Base-by-base conservation (phyloP, 1,284 basidiomycete genomes). In the Irpex sp. region DNA sequence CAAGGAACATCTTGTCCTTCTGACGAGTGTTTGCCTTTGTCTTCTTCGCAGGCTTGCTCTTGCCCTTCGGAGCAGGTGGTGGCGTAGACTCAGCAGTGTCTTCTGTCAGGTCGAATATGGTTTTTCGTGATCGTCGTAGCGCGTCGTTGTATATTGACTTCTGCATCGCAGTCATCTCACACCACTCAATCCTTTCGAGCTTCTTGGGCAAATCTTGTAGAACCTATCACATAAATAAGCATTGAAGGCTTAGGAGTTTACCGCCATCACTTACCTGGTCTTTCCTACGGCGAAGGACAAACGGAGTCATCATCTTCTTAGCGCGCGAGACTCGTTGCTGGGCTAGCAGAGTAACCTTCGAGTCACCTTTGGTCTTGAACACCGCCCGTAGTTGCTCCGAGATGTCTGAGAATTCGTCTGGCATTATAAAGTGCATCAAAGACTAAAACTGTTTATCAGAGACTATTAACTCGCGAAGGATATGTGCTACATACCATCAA, bases 291-390 rank as follows among this genome's bases (percentile, higher is more conserved):
- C 97, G 91, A 19, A 99, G 84, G 34, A 99, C 96, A 74, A 99
- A 99, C 0, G 97, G 97, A 15, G 94, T 96, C 90, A 99, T 96
- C 96, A 99, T 98, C 75, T 93, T 95, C 79, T 98, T 97, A 4
- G 97, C 97, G 62, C 97, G 81, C 58, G 94, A 93, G 31, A 98
- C 92, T 56, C 96, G 89, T 74, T 96, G 91, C 73, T 93, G 89
- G 5, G 96, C 92, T 13, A 99, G 87, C 51, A 97, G 75, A 51
- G 92, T 92, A 58, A 93, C 87, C 66, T 92, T 93, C 8, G 91
- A 89, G 70, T 94, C 92, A 4, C 92, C 89, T 70, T 94, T 95
- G 47, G 94, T 93, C 77, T 98, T 99, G 87, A 99, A 99, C 69
- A 99, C 97, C 11, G 95, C 92, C 11, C 94, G 88, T 5, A 99